A percentile compares a stretch with the other conserved stretches of the same genome.
Conservation (phyloP, 257 asterid species). For the Coffea eugenioides region DNA sequence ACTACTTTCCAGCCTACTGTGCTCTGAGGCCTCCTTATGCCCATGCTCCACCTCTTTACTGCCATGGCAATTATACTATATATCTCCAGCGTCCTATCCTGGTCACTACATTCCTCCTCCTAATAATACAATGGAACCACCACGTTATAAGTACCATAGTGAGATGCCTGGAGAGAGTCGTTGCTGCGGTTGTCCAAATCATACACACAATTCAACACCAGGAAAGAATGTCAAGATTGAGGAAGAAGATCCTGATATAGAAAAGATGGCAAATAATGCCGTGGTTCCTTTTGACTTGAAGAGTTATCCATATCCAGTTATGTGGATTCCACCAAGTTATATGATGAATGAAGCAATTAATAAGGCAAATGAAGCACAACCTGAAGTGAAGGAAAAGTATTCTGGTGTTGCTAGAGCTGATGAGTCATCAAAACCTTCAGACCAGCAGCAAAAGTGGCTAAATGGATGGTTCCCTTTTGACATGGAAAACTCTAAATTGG, state of each 20-base stretch:
- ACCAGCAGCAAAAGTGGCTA: conserved; percentile 23
- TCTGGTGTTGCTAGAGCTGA: conserved; percentile 18
- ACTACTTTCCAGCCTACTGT: conserved; percentile 25
- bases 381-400: conserved; percentile 8
- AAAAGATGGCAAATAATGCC: conserved; percentile 22
- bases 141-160: conserved; percentile 34
- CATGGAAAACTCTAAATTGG: conserved; percentile 21
- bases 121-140: conserved; percentile 26
- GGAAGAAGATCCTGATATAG: conserved; percentile 48
- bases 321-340: conserved; percentile 43
- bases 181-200: conserved; percentile 57
- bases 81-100: conserved; percentile 29
- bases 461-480: conserved; percentile 45
- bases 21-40: conserved; percentile 45
- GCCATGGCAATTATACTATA: conserved; percentile 30
- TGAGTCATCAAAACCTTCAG: conserved; percentile 7
- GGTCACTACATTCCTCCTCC: conserved; percentile 35
- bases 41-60: conserved; percentile 30
- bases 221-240: conserved; percentile 43
- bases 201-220: conserved; percentile 27
- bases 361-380: conserved; percentile 5
- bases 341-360: conserved; percentile 8
- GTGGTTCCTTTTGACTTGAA: conserved; percentile 34
- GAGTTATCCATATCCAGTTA: conserved; percentile 32
- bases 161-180: conserved; percentile 35